These are phyloP conservation scores for Plantago coronopus DNA, from an alignment of 305 asterid species.

Conservation along the genomic window DNA sequence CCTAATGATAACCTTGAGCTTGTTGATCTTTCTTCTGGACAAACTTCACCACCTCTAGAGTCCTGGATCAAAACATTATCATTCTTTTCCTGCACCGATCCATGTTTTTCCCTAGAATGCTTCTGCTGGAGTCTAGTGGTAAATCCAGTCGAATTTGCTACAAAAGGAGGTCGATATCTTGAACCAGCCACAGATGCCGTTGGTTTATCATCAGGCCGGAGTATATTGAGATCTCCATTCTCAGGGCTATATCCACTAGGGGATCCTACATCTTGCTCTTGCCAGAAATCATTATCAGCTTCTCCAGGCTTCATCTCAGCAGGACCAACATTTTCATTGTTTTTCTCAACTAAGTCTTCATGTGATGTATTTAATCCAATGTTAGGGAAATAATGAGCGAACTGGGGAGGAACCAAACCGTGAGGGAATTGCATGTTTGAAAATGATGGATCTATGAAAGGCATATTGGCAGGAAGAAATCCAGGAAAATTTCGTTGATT, in stretches of 20 bases:
- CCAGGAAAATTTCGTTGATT: conserved; percentile 64
- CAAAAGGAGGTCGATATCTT: conserved; percentile 65
- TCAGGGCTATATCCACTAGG: conserved; percentile 50
- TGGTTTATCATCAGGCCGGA: conserved; percentile 48
- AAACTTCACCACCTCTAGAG: conserved; percentile 47
- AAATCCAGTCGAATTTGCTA: conserved; percentile 40
- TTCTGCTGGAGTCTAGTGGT: conserved; percentile 54
- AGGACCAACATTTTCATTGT: conserved; percentile 52
- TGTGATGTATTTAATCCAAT: conserved; percentile 47
- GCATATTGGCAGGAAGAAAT: conserved; percentile 63
- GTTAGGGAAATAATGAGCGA: conserved; percentile 60
- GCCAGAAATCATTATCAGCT: conserved; percentile 60
- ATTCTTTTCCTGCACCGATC: conserved; percentile 43
- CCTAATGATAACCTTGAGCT: conserved; percentile 82
- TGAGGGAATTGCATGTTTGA: conserved; percentile 67
- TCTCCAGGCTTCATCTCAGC: conserved; percentile 49
- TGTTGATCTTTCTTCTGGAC: conserved; percentile 71
- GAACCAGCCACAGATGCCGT: conserved; percentile 39
- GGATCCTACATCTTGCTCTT: conserved; percentile 57
- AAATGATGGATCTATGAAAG: conserved; percentile 62
- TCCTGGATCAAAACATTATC: conserved; percentile 52
- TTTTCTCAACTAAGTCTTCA: conserved; percentile 55
- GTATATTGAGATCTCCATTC: conserved; percentile 46
- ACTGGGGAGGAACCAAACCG: conserved; percentile 60
- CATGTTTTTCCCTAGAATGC: conserved; percentile 57